These are phyloP conservation scores for Tolypocladium tropicale DNA, from an alignment of 2,329 filamentous ascomycete genomes.

Conservation along the genomic window DNA sequence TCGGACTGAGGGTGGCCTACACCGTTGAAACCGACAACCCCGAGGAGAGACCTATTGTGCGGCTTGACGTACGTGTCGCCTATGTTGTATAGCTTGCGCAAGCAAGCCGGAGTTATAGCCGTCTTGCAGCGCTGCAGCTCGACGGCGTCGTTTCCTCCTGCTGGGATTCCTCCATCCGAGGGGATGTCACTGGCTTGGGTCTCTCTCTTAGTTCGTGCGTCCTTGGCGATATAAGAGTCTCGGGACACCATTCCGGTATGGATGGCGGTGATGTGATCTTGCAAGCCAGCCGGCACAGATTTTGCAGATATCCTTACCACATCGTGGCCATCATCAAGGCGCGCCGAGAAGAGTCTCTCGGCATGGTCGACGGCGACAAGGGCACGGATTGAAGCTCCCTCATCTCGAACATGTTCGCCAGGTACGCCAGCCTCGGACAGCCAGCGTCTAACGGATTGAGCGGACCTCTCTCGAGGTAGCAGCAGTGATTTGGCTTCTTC, in stretches of 20 bases:
- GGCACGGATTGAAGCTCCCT: slow-evolving; percentile 31
- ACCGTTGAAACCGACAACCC: slow-evolving; percentile 40
- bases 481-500: slow-evolving; percentile 39
- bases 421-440: slow-evolving; percentile 27
- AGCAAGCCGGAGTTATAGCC: slow-evolving; percentile 31
- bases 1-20: slow-evolving; percentile 11
- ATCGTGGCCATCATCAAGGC: neutral
- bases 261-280: neutral
- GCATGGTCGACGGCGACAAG: slow-evolving; percentile 27
- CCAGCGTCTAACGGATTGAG: slow-evolving; percentile 33
- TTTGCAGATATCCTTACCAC: neutral
- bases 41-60: slow-evolving; percentile 51
- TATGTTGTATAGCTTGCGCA: slow-evolving; percentile 34
- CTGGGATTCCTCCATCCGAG: neutral
- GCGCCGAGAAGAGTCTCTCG: slow-evolving; percentile 27
- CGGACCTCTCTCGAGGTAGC: slow-evolving; percentile 27
- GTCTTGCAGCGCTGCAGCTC: slow-evolving; percentile 19
- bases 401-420: slow-evolving; percentile 22
- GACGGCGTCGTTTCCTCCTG: neutral
- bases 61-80: slow-evolving; percentile 39
- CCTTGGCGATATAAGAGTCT: neutral
- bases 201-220: neutral
- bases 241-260: neutral
- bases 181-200: neutral
- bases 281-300: neutral